These are phyloP conservation scores for Hymenoscyphus fructigenus DNA, from an alignment of 2,329 filamentous ascomycete species.

Conservation along the genomic window DNA sequence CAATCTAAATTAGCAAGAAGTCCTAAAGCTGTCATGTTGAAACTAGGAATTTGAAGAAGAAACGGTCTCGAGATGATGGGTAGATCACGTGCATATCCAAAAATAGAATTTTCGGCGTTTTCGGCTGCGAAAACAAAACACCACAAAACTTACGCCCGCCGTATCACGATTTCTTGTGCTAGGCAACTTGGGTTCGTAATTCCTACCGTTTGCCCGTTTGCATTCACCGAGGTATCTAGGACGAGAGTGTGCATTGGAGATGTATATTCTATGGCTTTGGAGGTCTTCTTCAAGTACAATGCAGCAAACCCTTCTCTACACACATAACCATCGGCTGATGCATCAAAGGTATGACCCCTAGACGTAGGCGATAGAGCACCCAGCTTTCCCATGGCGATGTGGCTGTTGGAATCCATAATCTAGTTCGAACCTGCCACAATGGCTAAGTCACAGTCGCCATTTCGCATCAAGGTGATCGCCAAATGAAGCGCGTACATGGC, in stretches of 20 bases:
- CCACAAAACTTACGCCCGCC: slow-evolving; percentile 11
- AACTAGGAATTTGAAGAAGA: too few relatives aligned
- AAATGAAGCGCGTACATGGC: slow-evolving; percentile 46
- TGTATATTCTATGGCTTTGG: slow-evolving; percentile 42
- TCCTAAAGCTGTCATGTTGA: too few relatives aligned
- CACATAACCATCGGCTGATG: slow-evolving; percentile 41
- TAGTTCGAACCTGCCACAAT: slow-evolving; percentile 34
- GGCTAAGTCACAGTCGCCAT: slow-evolving; percentile 40
- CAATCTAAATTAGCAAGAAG: slow-evolving; percentile 15
- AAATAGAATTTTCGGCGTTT: not conserved
- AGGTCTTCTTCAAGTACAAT: slow-evolving; percentile 40
- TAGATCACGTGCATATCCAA: too few relatives aligned
- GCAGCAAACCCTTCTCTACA: slow-evolving; percentile 45
- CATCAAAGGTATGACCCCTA: slow-evolving; percentile 25
- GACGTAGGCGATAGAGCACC: slow-evolving; percentile 11
- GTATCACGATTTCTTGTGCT: slow-evolving; percentile 39
- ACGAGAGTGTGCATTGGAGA: slow-evolving; percentile 46
- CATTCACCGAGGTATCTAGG: slow-evolving; percentile 41
- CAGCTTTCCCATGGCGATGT: slow-evolving; percentile 3
- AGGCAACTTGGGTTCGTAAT: slow-evolving; percentile 46
- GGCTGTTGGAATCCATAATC: slow-evolving; percentile 11
- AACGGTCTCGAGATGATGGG: too few relatives aligned
- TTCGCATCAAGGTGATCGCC: slow-evolving; percentile 48
- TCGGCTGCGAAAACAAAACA: not conserved
- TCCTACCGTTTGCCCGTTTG: slow-evolving; percentile 45